Base-by-base conservation (phyloP, 2,329 filamentous ascomycete species). In the Exophiala oligosperma region DNA sequence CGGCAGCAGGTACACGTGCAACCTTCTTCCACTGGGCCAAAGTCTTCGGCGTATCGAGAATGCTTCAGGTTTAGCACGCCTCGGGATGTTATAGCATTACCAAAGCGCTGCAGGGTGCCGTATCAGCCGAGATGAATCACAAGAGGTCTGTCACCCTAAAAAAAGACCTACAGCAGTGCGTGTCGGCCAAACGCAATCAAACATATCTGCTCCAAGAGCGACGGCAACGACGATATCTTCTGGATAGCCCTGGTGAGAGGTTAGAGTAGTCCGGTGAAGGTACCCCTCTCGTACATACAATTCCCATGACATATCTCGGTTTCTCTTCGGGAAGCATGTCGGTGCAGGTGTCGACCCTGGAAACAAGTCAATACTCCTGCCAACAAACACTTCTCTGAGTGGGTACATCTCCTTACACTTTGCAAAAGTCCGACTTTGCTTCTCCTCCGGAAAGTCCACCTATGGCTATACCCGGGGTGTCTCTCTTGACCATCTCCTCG, bases 221-320 rank as follows among this genome's bases (percentile, higher is more conserved):
- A 97, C 87, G 53, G 91, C 95, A 40, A 99, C 92, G 1, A 99
- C 84, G 56, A 99, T 80, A 70, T 99, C 94, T 76, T 97, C 94
- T 1, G 94, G 94, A 73, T 97, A 99, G 11, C 94, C 92, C 81
- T 84, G 48, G 23, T n/a, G 28, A 14, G 53, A 17, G 40, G 26
- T 49, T 54, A 66, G 49, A 29, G 50, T 17, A 49, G 21, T 3
- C 23, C 46, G 32, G 7, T 23, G n/a, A 40, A 38, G 26, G 38
- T 9, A 2, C 24, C 38, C n/a, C 43, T 14, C 38, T 21, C 23
- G 5, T 49, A 69, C 80, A 65, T 74, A 84, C 85, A 66, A 99
- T 94, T 17, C 94, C 94, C 95, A 99, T 99, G 57, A 99, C 93
- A 76, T 99, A 99, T 72, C 94, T 84, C n/a, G 94, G 94, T 75